Evolutionary conservation across 768 basidiomycete genomes (phyloP), one percentile per base, ranked within the genome.

Genomic region (Candolleomyces aberdarensis): DNA sequence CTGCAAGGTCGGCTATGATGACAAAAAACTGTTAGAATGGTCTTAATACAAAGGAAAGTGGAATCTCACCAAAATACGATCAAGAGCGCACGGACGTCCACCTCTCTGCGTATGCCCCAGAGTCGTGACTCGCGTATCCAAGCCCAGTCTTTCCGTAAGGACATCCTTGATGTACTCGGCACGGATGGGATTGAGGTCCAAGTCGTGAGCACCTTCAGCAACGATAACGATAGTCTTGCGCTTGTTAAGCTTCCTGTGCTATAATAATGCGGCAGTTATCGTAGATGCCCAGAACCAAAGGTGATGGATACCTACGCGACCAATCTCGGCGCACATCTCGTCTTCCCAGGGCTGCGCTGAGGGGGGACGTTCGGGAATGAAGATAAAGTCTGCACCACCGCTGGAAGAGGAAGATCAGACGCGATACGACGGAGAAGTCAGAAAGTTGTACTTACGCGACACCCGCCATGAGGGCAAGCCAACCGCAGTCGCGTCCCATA

Each of bases 401-500:
- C 91, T 92, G 56, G 40, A 17, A 29, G 54, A 32, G 52, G 62
- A 46, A 56, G 46, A 6, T 31, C 47, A 13, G 15, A 15, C 26
- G 17, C 52, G 19, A 26, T n/a, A 17, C 26, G 29, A 10, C 10
- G 22, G 32, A 52, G n/a, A 22, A 6, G 19, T 9, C 22, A 48
- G 48, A 14, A 52, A 14, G 26, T 39, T 49, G 7, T 6, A 77
- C 85, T 61, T 68, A 91, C 88, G 91, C 92, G 54, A 98, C 89
- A 63, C 91, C 95, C 11, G 95, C 97, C 68, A 95, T 81, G 22
- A 98, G 79, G 2, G 97, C 95, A 17, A 98, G 80, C 97, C 97
- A 99, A n/a, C 97, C 97, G 74, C 97, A 98, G 71, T 98, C 93
- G 59, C 96, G 80, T n/a, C 97, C 97, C 97, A 98, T 99, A 57